These are phyloP conservation scores for Silene conica DNA, from an alignment of 148 eudicot genomes.

Conservation along the genomic window DNA sequence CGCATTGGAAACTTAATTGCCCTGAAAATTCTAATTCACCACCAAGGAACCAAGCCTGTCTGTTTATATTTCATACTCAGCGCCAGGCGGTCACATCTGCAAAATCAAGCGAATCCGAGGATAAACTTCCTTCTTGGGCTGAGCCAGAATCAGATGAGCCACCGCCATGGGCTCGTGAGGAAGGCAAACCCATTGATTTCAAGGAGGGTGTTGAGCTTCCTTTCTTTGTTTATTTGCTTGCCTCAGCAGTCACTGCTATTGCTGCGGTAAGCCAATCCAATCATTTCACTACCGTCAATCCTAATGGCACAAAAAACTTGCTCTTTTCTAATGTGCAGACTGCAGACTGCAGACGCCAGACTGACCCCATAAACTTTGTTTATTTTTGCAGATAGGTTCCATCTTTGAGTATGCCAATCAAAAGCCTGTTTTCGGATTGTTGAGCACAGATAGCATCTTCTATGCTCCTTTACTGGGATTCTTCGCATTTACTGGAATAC, in stretches of 20 bases:
- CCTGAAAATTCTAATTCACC: too few species aligned
- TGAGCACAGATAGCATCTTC: constrained; percentile 70
- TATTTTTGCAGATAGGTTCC: constrained; percentile 64
- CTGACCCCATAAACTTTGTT: too few species aligned
- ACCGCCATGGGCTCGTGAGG: constrained; percentile 92
- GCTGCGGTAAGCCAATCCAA: constrained; percentile 57
- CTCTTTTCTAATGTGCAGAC: too few species aligned
- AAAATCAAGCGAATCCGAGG: constrained; percentile 42
- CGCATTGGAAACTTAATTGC: too few species aligned
- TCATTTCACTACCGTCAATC: too few species aligned
- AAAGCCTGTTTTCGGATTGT: constrained; percentile 76
- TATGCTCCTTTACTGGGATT: constrained; percentile 93
- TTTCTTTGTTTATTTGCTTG: constrained; percentile 74
- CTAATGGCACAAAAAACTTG: too few species aligned
- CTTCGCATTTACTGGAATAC: constrained; percentile 82
- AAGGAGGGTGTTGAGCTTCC: constrained; percentile 53
- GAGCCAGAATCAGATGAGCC: constrained; percentile 80
- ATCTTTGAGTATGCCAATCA: constrained; percentile 82
- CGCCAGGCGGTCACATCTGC: constrained; percentile 20
- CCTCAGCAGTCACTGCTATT: constrained; percentile 91
- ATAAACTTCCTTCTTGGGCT: constrained; percentile 82
- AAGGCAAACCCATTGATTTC: constrained; percentile 34
- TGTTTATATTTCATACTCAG: constrained; percentile 15
- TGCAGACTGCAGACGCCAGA: too few species aligned
- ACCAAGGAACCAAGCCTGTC: neutral